Conservation (phyloP, 2,329 filamentous ascomycete species). For the Nectriaceae sp. region DNA sequence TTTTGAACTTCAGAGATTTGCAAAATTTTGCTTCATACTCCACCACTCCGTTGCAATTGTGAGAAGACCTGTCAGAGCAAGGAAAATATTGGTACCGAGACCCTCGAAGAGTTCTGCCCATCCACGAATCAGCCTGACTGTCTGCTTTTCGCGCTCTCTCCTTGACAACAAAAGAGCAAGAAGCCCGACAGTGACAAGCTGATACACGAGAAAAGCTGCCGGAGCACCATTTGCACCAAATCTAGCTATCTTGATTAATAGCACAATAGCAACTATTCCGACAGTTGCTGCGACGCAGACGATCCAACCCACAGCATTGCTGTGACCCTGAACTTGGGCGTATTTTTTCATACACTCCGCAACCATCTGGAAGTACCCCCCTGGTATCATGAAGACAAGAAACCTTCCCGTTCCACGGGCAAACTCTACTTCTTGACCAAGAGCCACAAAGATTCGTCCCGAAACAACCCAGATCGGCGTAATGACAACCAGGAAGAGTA, state of each 20-base stretch:
- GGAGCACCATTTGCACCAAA: background rate
- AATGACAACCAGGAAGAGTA: background rate
- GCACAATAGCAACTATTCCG: background rate
- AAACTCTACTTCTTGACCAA: background rate
- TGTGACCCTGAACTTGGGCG: background rate
- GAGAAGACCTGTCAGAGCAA: background rate
- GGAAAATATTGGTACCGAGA: background rate
- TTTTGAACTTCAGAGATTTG: background rate
- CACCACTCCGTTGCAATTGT: constrained; percentile 4
- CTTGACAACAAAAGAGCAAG: background rate
- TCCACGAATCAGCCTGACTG: background rate
- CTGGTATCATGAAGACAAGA: background rate
- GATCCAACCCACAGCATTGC: background rate
- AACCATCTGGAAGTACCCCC: background rate
- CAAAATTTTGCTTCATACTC: background rate
- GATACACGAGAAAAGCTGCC: background rate
- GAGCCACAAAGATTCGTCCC: background rate
- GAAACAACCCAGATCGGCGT: background rate
- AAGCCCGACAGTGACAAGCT: background rate
- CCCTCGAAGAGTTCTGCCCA: background rate
- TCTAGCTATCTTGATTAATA: background rate
- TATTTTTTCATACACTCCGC: constrained; percentile 1
- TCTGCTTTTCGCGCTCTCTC: background rate
- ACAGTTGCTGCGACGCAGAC: background rate
- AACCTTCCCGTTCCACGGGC: background rate